Evolutionary conservation across 805 yeast species (phyloP).

Genomic region (Ogataea populi-albae): DNA sequence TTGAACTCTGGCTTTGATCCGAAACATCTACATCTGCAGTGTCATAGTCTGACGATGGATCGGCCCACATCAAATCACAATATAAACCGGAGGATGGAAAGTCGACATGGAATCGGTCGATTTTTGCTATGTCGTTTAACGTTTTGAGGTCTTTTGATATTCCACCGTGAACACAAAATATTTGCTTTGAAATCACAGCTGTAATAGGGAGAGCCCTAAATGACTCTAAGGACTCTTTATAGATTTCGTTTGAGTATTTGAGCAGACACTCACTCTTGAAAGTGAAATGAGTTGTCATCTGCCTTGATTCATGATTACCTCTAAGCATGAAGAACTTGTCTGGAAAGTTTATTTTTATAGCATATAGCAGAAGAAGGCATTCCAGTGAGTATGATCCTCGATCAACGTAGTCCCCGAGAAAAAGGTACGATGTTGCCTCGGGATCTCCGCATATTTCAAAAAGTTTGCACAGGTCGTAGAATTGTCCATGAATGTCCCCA

Average conservation of each 20-base stretch:
- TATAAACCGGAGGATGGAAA: constrained; percentile 83
- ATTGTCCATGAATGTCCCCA: constrained; percentile 98
- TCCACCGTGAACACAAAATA: constrained; percentile 96
- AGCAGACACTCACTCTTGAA: constrained; percentile 87
- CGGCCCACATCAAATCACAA: constrained; percentile 96
- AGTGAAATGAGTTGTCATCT: constrained; percentile 90
- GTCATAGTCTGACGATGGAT: constrained; percentile 89
- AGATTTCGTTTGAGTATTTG: constrained; percentile 65
- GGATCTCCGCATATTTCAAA: constrained; percentile 96
- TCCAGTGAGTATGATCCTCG: constrained; percentile 90
- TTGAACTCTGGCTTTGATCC: constrained; percentile 14
- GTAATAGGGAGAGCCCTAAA: constrained; percentile 89
- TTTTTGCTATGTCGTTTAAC: constrained; percentile 61
- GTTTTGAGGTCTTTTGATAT: constrained; percentile 78
- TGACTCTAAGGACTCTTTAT: constrained; percentile 70
- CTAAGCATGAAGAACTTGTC: constrained; percentile 74
- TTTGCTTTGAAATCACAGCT: constrained; percentile 90
- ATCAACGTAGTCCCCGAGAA: constrained; percentile 93
- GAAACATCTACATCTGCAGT: constrained; percentile 36
- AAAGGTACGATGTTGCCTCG: constrained; percentile 65
- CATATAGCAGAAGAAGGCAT: constrained; percentile 68
- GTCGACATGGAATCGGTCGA: constrained; percentile 86
- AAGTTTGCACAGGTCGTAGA: constrained; percentile 81
- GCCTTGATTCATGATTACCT: constrained; percentile 95
- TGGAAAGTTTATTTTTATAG: constrained; percentile 76